A percentile compares a stretch with the other conserved stretches of the same genome.
These are phyloP conservation scores for Coemansia umbellata DNA, from an alignment of 192 early-diverging fungal species.

Conservation along the genomic window DNA sequence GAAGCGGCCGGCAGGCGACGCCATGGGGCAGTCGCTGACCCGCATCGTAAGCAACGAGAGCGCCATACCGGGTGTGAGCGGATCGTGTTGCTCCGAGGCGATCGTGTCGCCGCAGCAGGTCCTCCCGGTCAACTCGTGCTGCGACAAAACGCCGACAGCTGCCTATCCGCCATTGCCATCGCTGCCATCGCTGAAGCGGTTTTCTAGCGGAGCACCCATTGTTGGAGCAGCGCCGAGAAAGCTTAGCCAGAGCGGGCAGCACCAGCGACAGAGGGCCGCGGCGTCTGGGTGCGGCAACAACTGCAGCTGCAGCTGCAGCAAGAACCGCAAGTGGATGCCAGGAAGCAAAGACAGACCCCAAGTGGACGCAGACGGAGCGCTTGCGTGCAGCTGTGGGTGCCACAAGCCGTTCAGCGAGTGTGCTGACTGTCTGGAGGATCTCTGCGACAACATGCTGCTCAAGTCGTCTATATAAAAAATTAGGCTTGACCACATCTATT, in stretches of 20 bases:
- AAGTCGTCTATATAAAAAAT: background rate
- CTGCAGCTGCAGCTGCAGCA: slow-evolving; percentile 22
- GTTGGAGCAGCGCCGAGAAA: no score
- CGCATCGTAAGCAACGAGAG: no score
- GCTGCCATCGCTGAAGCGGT: background rate
- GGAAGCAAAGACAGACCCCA: slow-evolving; percentile 14
- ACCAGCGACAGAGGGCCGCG: background rate
- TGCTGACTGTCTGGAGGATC: slow-evolving; percentile 50
- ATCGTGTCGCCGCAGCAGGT: slow-evolving; percentile 16
- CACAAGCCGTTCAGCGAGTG: slow-evolving; percentile 53
- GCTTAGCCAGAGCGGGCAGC: background rate
- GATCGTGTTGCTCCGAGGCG: background rate
- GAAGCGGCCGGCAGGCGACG: background rate
- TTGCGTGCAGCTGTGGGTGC: slow-evolving; percentile 60
- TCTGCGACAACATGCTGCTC: slow-evolving; percentile 48
- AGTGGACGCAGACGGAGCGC: slow-evolving; percentile 52
- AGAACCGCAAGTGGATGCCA: slow-evolving; percentile 24
- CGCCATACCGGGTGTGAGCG: no score
- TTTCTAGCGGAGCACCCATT: background rate
- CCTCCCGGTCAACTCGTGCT: slow-evolving; percentile 22
- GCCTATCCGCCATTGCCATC: no score
- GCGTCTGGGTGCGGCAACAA: background rate
- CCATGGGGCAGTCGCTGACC: no score
- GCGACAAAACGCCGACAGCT: slow-evolving; percentile 2
- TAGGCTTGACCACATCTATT: no score